A percentile compares a stretch with the other conserved stretches of the same genome.
Conservation (phyloP, 208 protist genomes). For the Leishmania mexicana region DNA sequence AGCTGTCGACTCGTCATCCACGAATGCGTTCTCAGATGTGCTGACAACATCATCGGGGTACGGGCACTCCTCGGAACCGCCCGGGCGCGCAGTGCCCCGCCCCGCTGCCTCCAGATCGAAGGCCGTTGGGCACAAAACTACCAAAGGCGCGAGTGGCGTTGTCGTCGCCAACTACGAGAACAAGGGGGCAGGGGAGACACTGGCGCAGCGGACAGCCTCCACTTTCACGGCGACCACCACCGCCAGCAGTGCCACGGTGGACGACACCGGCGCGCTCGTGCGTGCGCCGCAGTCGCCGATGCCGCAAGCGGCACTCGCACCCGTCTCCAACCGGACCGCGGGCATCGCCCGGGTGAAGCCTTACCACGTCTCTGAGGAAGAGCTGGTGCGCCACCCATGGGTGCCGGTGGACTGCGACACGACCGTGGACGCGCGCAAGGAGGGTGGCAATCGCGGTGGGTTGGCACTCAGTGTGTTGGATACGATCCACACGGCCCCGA, state of each 20-base stretch:
- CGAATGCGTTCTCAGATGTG: neutral
- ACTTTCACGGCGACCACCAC: neutral
- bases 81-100: neutral
- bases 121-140: neutral
- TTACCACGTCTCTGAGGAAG: constrained; percentile 29
- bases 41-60: neutral
- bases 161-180: neutral
- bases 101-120: neutral
- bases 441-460: neutral
- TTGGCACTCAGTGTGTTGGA: constrained; percentile 17
- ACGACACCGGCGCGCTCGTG: constrained; percentile 9
- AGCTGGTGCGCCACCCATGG: constrained; percentile 7
- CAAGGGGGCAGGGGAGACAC: neutral
- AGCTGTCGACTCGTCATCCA: neutral
- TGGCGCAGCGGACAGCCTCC: neutral
- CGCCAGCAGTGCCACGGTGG: constrained; percentile 4
- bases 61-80: neutral
- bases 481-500: constrained; percentile 39
- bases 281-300: neutral
- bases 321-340: neutral
- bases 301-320: neutral
- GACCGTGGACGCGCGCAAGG: constrained; percentile 17
- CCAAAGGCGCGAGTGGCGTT: neutral
- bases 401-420: constrained; percentile 5
- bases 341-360: neutral